Percentiles rank a stretch among this genome's conserved stretches.
Evolutionary conservation across 2,329 filamentous ascomycete genomes (phyloP).

Genomic region (Aureobasidium melanogenum): DNA sequence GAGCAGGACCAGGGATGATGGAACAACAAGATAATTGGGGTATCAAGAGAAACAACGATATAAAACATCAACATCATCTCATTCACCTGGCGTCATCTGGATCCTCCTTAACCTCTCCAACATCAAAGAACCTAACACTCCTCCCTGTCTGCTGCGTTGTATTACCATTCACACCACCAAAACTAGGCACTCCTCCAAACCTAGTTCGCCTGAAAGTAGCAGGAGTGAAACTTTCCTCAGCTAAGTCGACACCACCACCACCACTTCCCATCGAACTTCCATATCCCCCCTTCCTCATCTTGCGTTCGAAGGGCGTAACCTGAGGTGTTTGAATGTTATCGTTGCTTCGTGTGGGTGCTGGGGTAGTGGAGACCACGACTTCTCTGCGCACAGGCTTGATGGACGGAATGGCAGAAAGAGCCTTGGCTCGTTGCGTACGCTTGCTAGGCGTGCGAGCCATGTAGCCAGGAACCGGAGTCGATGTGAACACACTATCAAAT

Average conservation of each 20-base stretch:
- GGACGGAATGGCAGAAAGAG: slow-evolving; percentile 13
- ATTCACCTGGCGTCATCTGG: not conserved
- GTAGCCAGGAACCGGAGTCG: slow-evolving; percentile 27
- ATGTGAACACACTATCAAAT: not conserved
- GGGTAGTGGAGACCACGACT: slow-evolving; percentile 18
- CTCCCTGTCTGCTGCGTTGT: slow-evolving; percentile 15
- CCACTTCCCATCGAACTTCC: not conserved
- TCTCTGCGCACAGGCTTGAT: not conserved
- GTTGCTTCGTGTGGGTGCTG: slow-evolving; percentile 16
- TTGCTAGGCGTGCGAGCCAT: slow-evolving; percentile 38
- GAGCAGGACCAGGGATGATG: no score
- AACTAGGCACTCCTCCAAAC: slow-evolving; percentile 14
- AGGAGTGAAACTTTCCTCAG: slow-evolving; percentile 11
- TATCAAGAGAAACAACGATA: not conserved
- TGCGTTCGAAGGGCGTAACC: slow-evolving; percentile 31
- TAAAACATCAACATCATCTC: not conserved
- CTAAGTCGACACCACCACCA: not conserved
- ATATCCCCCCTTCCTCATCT: slow-evolving; percentile 27
- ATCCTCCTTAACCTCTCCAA: not conserved
- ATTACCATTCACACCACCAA: slow-evolving; percentile 16
- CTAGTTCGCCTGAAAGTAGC: slow-evolving; percentile 11
- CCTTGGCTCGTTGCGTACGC: slow-evolving; percentile 28
- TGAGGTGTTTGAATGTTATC: slow-evolving; percentile 24
- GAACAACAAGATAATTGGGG: not conserved
- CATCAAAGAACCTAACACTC: slow-evolving; percentile 19